Conservation (phyloP, 768 basidiomycete genomes). For the Boletus reticuloceps region DNA sequence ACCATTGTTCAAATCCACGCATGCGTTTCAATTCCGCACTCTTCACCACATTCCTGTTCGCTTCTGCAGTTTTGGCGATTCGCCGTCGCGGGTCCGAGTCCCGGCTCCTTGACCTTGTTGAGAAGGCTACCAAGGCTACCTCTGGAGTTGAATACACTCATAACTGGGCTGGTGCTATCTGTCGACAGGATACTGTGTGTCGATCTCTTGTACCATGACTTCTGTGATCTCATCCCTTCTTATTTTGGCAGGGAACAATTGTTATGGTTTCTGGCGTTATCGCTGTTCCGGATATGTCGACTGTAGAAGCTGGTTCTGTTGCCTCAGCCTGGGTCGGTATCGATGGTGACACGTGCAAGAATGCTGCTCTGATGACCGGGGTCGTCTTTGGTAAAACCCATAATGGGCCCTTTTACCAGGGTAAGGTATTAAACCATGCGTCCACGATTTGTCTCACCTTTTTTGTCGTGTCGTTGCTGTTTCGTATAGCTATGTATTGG, state of each 20-base stretch:
- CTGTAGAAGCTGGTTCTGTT: not conserved
- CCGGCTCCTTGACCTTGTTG: no score
- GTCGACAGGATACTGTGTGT: not conserved
- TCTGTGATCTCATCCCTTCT: not conserved
- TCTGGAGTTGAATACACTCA: no score
- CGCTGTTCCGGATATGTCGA: not conserved
- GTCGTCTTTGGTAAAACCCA: not conserved
- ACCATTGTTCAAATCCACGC: no score
- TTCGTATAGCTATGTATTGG: slow-evolving; percentile 1
- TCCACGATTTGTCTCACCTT: not conserved
- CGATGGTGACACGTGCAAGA: slow-evolving; percentile 1
- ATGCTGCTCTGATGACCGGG: not conserved
- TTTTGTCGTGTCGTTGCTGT: not conserved
- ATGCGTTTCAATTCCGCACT: no score
- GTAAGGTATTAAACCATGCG: not conserved
- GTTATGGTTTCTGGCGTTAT: not conserved
- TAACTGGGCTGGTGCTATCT: no score
- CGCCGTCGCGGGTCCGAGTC: no score
- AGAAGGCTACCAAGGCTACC: no score
- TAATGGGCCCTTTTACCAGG: no score
- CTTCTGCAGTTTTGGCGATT: no score
- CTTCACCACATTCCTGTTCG: no score
- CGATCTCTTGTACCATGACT: not conserved
- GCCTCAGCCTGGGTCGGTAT: slow-evolving; percentile 5
- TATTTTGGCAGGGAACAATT: slow-evolving; percentile 3